Percentiles rank a stretch among this genome's conserved stretches.
Conservation (phyloP, 169 alveolate species). For the Cyclospora cayetanensis region DNA sequence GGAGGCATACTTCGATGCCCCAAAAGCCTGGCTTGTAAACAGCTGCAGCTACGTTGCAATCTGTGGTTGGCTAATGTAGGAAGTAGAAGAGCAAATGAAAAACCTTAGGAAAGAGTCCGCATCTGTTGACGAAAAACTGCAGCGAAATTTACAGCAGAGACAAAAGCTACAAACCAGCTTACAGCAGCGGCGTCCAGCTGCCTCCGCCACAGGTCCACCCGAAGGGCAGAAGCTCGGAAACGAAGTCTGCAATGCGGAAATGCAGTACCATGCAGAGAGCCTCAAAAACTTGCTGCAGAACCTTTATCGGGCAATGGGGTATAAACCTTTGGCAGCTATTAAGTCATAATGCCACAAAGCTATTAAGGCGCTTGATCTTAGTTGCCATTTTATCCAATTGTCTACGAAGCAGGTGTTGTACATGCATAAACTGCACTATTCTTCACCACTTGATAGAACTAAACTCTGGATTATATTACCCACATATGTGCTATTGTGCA, state of each 20-base stretch:
- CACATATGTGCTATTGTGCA: not conserved
- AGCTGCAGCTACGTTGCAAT: no score
- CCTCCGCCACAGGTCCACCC: not conserved
- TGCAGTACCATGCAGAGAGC: conserved; percentile 36
- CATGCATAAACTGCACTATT: not conserved
- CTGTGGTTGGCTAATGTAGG: conserved; percentile 26
- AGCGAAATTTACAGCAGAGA: conserved; percentile 23
- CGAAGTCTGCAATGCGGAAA: conserved; percentile 41
- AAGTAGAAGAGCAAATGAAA: conserved; percentile 2
- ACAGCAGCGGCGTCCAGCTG: conserved; percentile 9
- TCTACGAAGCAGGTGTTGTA: not conserved
- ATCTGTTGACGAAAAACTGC: not conserved
- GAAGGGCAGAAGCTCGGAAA: not conserved
- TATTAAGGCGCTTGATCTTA: not conserved
- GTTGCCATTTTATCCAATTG: not conserved
- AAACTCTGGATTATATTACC: not conserved
- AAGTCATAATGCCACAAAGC: not conserved
- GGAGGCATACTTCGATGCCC: no score
- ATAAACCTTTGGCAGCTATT: not conserved
- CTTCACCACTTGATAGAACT: not conserved
- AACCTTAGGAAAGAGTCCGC: not conserved
- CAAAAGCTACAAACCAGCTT: conserved; percentile 25
- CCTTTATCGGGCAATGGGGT: conserved; percentile 56
- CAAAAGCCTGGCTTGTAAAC: no score
- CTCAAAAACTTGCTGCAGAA: conserved; percentile 41